phyloP scores from a whole-genome alignment of 768 basidiomycete genomes.

The Boletus insuetus region DNA sequence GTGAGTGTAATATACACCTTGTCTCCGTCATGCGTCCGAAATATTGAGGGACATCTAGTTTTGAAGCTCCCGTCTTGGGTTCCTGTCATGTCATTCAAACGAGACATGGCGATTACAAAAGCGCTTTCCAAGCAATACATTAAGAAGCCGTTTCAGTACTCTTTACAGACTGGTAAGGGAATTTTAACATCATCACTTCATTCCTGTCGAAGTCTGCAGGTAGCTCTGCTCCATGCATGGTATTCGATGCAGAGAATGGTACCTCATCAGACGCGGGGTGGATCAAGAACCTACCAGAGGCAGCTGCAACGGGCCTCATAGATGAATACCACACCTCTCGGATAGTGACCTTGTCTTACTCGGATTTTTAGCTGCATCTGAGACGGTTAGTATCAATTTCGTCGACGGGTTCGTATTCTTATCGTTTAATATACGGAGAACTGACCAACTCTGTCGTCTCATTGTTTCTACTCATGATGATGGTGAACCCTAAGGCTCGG shows the following conservation, averaged over 20 bases:
- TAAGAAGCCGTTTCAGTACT: conserved; percentile 12
- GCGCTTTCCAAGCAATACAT: conserved; percentile 14
- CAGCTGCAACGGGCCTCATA: conserved; percentile 23
- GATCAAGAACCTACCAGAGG: conserved; percentile 17
- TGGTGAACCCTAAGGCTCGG: conserved; percentile 11
- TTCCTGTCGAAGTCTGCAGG: conserved; percentile 3
- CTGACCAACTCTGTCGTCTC: conserved; percentile 26
- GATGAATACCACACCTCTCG: background rate
- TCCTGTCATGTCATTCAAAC: conserved; percentile 24
- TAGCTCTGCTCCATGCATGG: conserved; percentile 13
- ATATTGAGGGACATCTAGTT: conserved; percentile 3
- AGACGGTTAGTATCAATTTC: conserved; percentile 13
- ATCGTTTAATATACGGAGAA: background rate
- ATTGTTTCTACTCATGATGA: conserved; percentile 21
- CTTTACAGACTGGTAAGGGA: conserved; percentile 18
- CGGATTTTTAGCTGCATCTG: conserved; percentile 13
- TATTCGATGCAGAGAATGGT: conserved; percentile 18
- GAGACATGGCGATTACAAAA: conserved; percentile 18
- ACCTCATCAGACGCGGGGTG: background rate
- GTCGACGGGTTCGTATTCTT: background rate
- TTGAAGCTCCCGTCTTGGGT: conserved; percentile 23
- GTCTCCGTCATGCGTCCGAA: background rate
- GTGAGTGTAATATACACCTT: conserved; percentile 5
- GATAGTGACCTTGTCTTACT: background rate
- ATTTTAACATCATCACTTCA: background rate